Base-by-base conservation (phyloP, 257 asterid species). In the Solanum paucissectum region DNA sequence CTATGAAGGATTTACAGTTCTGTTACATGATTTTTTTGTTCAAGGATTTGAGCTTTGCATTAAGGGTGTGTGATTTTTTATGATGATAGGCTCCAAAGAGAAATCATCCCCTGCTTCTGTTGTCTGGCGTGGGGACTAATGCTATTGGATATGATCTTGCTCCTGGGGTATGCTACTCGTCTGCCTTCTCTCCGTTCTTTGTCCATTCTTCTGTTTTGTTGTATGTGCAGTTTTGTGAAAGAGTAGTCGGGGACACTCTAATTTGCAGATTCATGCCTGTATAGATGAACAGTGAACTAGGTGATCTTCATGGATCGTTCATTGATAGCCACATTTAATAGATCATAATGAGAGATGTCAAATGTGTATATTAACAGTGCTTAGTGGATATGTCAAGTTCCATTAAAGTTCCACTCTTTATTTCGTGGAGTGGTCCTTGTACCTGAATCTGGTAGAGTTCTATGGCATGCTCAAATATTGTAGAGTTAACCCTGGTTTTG, bases 81-180 rank as follows among this genome's bases (percentile, higher is more conserved):
- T 49, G 71, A 72, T 62, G 37, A 29, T 83, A 96, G 99, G 98
- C 95, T 40, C 95, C 98, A 25, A 91, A 90, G 49, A 94, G 99
- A 91, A 96, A 95, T 90, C 99, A 97, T 91, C 99, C 98, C 20
- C 92, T 97, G 90, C 90, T 97, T 91, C 93, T 97, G 92, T 89
- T 97, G 87, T 97, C 99, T 2, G 99, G 99, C 34, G 98, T 96
- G 79, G 99, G 98, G 87, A 97, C 99, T 87, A 97, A 97, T 92
- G 99, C 99, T 68, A 93, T 97, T 88, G 99, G 98, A 92, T 97
- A 97, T 91, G 99, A 97, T 92, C 98, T 97, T 85, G 89, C 99
- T 85, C 96, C 98, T 76, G 99, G 89, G 98, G 99, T 97, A 86
- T 89, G 74, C 1, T 21, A 46, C 76, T 76, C 16, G 8, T 69